These are phyloP conservation scores for Ceratobasidium sp. DNA, from an alignment of 1,284 basidiomycete genomes.

Conservation along the genomic window DNA sequence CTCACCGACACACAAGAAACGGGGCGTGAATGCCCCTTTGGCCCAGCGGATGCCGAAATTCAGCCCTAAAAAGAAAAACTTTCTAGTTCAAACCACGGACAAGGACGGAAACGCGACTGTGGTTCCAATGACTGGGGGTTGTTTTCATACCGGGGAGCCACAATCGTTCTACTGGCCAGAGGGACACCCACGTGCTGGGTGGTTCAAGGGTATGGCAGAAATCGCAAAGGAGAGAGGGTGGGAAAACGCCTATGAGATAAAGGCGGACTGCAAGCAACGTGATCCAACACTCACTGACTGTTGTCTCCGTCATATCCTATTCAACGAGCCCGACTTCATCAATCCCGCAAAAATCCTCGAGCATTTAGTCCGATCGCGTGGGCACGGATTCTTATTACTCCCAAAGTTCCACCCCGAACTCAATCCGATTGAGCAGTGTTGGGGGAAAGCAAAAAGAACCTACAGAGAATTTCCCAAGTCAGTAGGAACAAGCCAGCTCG, in stretches of 20 bases:
- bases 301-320: slow-evolving; percentile 41
- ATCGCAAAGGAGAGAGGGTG: slow-evolving; percentile 15
- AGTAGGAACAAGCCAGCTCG: background rate
- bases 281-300: slow-evolving; percentile 5
- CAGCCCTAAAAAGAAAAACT: background rate
- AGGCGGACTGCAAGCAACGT: slow-evolving; percentile 41
- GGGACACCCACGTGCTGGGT: slow-evolving; percentile 50
- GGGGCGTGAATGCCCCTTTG: slow-evolving; percentile 56
- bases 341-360: slow-evolving; percentile 43
- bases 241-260: background rate
- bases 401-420: slow-evolving; percentile 47
- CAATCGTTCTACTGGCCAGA: slow-evolving; percentile 58
- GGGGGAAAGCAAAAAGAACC: slow-evolving; percentile 42
- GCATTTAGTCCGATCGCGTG: slow-evolving; percentile 7
- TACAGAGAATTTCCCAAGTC: slow-evolving; percentile 35
- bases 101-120: slow-evolving; percentile 47
- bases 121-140: slow-evolving; percentile 55
- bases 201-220: slow-evolving; percentile 33
- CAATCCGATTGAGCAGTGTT: slow-evolving; percentile 47
- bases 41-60: slow-evolving; percentile 49
- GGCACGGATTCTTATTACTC: slow-evolving; percentile 41
- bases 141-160: slow-evolving; percentile 53
- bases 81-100: background rate
- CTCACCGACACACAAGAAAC: slow-evolving; percentile 58
- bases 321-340: slow-evolving; percentile 42